Base-by-base conservation (phyloP, 768 basidiomycete species). In the Agrocybe pediades region DNA sequence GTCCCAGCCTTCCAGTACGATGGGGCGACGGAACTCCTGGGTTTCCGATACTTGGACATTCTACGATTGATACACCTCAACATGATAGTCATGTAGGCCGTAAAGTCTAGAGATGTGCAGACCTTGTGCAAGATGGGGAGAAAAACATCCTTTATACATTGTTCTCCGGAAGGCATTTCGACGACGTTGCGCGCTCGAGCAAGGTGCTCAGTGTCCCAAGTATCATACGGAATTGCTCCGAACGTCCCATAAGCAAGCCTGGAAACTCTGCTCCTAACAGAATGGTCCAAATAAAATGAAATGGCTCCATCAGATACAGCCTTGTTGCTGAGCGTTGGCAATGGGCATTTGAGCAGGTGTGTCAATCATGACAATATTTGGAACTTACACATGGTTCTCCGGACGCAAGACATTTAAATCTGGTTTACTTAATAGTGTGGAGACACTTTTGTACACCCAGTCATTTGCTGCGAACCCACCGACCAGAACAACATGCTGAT, bases 401-500 rank as follows among this genome's bases (percentile, higher is more conserved):
- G 58, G 58, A n/a, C 58, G 54, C 23, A 51, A 15, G 29, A 59
- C 46, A 24, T 47, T 26, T 5, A 55, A 23, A 1, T 39, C 68
- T 20, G 53, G 47, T 13, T 27, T 25, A 5, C 19, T 26, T 13
- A 46, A 39, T 65, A 80, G 67, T 11, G 61, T 54, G 44, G 44
- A 64, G 1, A 79, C 63, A 36, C 67, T 62, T 0, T 65, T 55
- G 57, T 68, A 74, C 17, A 80, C 56, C 71, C 75, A 79, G 40
- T 76, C 70, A 51, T 75, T 80, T 0, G 74, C 73, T 11, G 75
- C 71, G 60, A 79, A 80, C 0, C 79, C 79, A 19, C 79, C 79
- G 8, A 81, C 77, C 0, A 80, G 69, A 21, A 68, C 49, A 15
- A 69, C 64, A 16, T 58, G 60, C 68, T 69, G 23, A 1, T 29